Percentiles rank a stretch among this genome's conserved stretches.
These are phyloP conservation scores for Xylaria longipes DNA, from an alignment of 495 filamentous ascomycete genomes.

Conservation along the genomic window DNA sequence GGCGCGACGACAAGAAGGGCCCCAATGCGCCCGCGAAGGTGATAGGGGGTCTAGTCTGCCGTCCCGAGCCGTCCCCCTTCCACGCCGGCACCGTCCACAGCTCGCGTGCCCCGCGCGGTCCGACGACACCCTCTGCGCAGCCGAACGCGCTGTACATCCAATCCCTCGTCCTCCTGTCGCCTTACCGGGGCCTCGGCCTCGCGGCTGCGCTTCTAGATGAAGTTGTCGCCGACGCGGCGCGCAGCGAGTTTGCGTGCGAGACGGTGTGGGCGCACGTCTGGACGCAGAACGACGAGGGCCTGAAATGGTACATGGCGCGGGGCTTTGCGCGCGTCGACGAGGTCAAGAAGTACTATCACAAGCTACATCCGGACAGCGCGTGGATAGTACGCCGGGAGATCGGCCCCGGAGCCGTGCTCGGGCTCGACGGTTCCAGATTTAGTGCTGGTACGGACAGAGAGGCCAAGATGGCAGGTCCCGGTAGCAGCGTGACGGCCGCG, in stretches of 20 bases:
- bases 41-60: constrained; percentile 84
- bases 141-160: constrained; percentile 79
- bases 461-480: constrained; percentile 1
- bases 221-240: constrained; percentile 53
- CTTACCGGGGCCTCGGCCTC: constrained; percentile 81
- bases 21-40: constrained; percentile 58
- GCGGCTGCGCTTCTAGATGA: constrained; percentile 72
- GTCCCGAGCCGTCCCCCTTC: constrained; percentile 64
- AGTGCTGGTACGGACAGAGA: background rate
- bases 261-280: constrained; percentile 88
- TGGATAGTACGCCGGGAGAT: constrained; percentile 68
- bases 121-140: constrained; percentile 21
- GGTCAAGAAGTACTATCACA: constrained; percentile 81
- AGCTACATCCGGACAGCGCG: constrained; percentile 79
- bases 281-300: constrained; percentile 84
- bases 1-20: constrained; percentile 42
- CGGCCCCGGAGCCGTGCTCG: constrained; percentile 25
- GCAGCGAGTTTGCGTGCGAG: constrained; percentile 41
- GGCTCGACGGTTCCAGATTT: constrained; percentile 4
- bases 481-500: constrained; percentile 37
- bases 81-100: constrained; percentile 13
- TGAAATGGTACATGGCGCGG: constrained; percentile 84
- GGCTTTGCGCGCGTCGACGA: constrained; percentile 68
- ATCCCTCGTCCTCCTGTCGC: constrained; percentile 80
- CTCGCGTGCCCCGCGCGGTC: constrained; percentile 27